Base-by-base conservation (phyloP, 2,329 filamentous ascomycete species). In the Xylariomycetidae sp. region DNA sequence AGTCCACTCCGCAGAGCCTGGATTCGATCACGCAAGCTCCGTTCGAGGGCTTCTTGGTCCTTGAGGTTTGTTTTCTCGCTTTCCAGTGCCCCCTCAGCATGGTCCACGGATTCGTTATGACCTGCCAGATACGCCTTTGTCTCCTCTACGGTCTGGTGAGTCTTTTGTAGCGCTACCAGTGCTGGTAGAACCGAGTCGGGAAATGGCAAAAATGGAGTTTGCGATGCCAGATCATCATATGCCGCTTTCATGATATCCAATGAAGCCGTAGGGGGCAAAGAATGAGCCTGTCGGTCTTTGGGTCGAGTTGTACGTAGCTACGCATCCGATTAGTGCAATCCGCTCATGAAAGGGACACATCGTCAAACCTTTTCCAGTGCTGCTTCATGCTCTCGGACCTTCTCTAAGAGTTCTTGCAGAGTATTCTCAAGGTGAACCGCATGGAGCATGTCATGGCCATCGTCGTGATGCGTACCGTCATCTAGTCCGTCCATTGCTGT, bases 181-280 rank as follows among this genome's bases (percentile, higher is more conserved):
- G 79, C 76, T 4, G 85, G 83, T 6, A 92, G 59, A 5, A 80
- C 67, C 14, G 85, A 90, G 31, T 72, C 74, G 8, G 75, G 63
- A 16, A 70, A 66, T 3, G 85, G 85, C 15, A 90, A 62, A 46
- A 77, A 76, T 7, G 82, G 79, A 32, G 79, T 70, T 10, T 71
- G 67, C 26, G 72, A 63, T 10, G 76, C 70, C 29, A 87, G 63
- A 12, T 72, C 68, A 32, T 76, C 70, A 48, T 88, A 86, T 3
- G 82, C 83, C 31, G 67, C 61, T 47, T 75, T 79, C 50, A 88
- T 67, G 24, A 74, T 59, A 23, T 61, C 55, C 33, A 64, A 46
- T n/a, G 63, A 57, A 18, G 58, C 61, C 18, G 50, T 53, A 10
- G 43, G 47, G 33, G 38, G 51, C 34, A 38, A 47, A 39, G 19